Percentiles rank a stretch among this genome's conserved stretches.
phyloP scores from a whole-genome alignment of 768 basidiomycete species.

The Lactarius sp. region DNA sequence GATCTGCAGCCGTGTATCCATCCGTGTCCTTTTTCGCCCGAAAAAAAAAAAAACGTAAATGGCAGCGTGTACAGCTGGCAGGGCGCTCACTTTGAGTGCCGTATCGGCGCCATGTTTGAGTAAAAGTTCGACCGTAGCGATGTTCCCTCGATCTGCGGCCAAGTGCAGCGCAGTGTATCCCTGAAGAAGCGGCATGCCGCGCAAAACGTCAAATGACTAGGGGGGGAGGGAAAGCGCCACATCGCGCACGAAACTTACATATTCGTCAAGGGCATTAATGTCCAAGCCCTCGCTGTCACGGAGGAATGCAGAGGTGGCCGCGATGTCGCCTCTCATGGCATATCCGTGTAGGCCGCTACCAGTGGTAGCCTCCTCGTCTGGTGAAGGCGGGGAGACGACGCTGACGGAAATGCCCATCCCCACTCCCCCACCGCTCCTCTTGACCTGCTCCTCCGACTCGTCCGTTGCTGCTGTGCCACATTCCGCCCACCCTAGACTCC shows the following conservation, averaged over 20 bases:
- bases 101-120: conserved; percentile 61
- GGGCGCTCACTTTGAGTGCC: conserved; percentile 50
- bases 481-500: conserved; percentile 62
- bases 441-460: conserved; percentile 27
- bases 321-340: conserved; percentile 54
- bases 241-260: conserved; percentile 44
- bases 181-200: conserved; percentile 39
- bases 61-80: background rate
- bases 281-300: conserved; percentile 38
- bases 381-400: conserved; percentile 41
- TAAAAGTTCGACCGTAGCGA: conserved; percentile 51
- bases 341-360: conserved; percentile 46
- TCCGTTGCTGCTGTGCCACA: conserved; percentile 27
- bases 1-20: too few relatives aligned
- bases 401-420: conserved; percentile 66
- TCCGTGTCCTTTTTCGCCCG: conserved; percentile 49
- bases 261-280: conserved; percentile 63
- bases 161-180: conserved; percentile 87
- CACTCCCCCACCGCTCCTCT: conserved; percentile 27
- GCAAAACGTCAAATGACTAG: background rate
- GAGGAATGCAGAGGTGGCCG: conserved; percentile 43
- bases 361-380: conserved; percentile 32
- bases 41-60: conserved; percentile 13
- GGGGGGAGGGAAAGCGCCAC: background rate
- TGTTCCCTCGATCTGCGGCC: conserved; percentile 76